A percentile compares a stretch with the other conserved stretches of the same genome.
phyloP scores from a whole-genome alignment of 371 early-diverging fungal genomes.

The Circinella minor region DNA sequence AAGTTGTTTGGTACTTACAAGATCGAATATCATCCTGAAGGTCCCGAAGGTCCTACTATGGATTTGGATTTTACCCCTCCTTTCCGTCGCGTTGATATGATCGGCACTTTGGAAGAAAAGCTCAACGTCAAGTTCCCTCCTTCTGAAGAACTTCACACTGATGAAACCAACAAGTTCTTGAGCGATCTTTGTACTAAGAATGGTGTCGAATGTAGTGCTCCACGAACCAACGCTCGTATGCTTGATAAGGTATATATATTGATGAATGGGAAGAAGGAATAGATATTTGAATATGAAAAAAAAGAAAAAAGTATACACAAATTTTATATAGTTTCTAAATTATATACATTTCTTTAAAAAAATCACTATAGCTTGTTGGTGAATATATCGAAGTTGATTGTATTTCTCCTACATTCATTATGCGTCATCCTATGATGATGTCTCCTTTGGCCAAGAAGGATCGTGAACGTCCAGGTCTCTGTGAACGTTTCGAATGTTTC shows the following conservation, averaged over 20 bases:
- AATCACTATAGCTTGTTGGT: constrained; percentile 79
- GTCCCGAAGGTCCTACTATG: constrained; percentile 80
- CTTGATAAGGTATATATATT: constrained; percentile 80
- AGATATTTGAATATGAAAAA: too few species aligned
- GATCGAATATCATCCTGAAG: constrained; percentile 93
- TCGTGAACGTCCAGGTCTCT: constrained; percentile 89
- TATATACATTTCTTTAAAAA: neutral
- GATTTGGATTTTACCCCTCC: constrained; percentile 97
- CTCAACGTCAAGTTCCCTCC: constrained; percentile 92
- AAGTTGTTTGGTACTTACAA: constrained; percentile 86
- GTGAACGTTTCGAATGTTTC: constrained; percentile 99
- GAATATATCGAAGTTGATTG: constrained; percentile 97
- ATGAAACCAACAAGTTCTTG: constrained; percentile 88
- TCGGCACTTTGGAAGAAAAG: constrained; percentile 90
- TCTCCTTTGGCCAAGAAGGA: constrained; percentile 99
- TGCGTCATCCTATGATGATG: constrained; percentile 99
- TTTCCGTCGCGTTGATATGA: constrained; percentile 96
- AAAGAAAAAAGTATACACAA: neutral
- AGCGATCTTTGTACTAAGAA: constrained; percentile 91
- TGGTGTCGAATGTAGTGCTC: constrained; percentile 92
- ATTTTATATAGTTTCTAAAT: too few species aligned
- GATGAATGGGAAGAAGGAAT: too few species aligned
- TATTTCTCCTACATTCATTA: constrained; percentile 97
- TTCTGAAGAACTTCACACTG: constrained; percentile 81
- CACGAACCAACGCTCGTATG: constrained; percentile 94